Evolutionary conservation across 805 yeast species (phyloP), one percentile per base, ranked within the genome.

Genomic region (Candida arabinofermentans): DNA sequence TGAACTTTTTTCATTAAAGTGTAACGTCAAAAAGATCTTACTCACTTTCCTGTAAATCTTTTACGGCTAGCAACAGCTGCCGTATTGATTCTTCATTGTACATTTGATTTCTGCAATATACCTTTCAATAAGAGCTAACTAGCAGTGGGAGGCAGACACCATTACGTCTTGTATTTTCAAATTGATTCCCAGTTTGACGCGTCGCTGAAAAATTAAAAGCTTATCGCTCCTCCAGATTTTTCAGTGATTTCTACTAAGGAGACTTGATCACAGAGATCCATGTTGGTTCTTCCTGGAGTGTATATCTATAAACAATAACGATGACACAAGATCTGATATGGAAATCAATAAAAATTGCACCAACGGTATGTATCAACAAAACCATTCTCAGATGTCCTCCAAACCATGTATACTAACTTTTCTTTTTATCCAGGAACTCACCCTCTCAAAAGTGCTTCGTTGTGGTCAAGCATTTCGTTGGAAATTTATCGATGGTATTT

Each of bases 381-480:
- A 12, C 16, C 6, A 17, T 13, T 19, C 8, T 1, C 9, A n/a
- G n/a, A n/a, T n/a, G 14, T 27, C 38, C 4, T 14, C 5, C 39
- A 29, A 39, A 37, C 45, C 31, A 18, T n/a, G 31, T 5, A 23
- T 14, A 27, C 29, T 34, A 31, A 34, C 34, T n/a, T 10, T 9
- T 18, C 8, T 18, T 7, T 12, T 5, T 17, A 27, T 17, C 18
- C 35, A 62, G 36, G 93, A 86, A 49, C 65, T 86, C 1, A 62
- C 72, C n/a, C 61, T 87, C 4, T 61, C 79, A 4, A 75, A 77
- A 30, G 90, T 87, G 0, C 67, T 87, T 23, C 66, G 93, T 33
- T 85, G 95, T 55, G 96, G 96, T 1, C 96, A 87, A 64, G 81
- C 95, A 0, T 87, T 87, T 54, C 58, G 80, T 40, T 86, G 96